Base-by-base conservation (phyloP, 495 filamentous ascomycete species). In the Aspergillus ellipticus region DNA sequence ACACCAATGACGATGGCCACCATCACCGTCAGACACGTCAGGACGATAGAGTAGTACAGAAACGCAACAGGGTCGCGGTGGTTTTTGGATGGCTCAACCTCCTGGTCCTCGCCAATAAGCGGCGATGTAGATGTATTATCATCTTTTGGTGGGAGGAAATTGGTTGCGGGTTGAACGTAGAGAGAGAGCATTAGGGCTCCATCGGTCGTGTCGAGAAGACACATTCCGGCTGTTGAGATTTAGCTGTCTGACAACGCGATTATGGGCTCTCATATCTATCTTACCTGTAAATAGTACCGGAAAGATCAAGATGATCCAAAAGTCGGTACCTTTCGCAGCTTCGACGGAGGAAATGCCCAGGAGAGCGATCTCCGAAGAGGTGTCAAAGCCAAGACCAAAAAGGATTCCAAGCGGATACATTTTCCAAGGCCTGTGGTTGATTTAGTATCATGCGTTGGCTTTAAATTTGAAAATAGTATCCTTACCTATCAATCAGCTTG, bases 361-460 rank as follows among this genome's bases (percentile, higher is more conserved):
- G 2, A 98, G 75, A 0, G 94, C 94, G 64, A 98, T 89, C 69
- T 98, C 94, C 16, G 88, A 93, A 31, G 89, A 95, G 0, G 94
- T 97, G 70, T 98, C 94, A 68, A 98, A 98, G 1, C 94, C 94
- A 9, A 97, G 77, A 15, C 94, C 94, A 70, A 98, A 98, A 19
- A 97, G 66, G 3, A 96, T 76, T 4, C 93, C 93, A 4, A 97
- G 74, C 5, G 91, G 90, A 66, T 96, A 79, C 93, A 97, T 98
- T 71, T 98, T 98, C 94, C 94, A 98, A 0, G 92, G 90, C 5
- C 80, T 82, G 26, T 6, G 3, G 15, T 19, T 13, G 16, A n/a
- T 20, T 62, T 35, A 59, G 42, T 42, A 43, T 24, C 53, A 21
- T 31, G 26, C 11, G 0, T 28, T 4, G 1, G 0, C 6, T 17